Evolutionary conservation across 1,284 basidiomycete species (phyloP), one percentile per base, ranked within the genome.

Genomic region (Sanghuangporus sanghuang): DNA sequence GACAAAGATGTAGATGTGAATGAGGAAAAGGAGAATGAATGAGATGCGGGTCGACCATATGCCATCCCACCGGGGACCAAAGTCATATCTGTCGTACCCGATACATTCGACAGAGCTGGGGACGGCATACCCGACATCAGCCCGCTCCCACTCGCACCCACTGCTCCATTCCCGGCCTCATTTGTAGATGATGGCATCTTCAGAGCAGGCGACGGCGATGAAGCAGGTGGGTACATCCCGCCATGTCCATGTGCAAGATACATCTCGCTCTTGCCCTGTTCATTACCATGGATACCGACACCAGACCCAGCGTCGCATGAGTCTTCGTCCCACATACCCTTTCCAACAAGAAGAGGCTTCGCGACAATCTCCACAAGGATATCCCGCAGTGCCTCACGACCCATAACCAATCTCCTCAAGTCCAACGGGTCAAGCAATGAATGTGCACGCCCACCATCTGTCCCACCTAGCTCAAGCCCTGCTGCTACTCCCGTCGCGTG

Each of bases 361-460:
- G 68, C 42, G 35, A 74, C 40, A 16, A 72, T 67, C 14, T 62
- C 62, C 16, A 70, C 59, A 40, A 71, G 67, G 32, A 63, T 60
- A 23, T 73, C 69, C 42, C 73, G 70, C 2, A 77, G 68, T 18
- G 66, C 63, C 64, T 76, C 74, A 27, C 72, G 71, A 3, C 76
- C 75, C 5, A 70, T 67, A 58, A 76, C 68, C 39, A 77, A 64
- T 35, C 73, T 67, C 18, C 75, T 71, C 40, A 74, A 63, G 63
- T 77, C 73, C 8, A 65, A 64, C 4, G 70, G 70, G 11, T 70
- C 66, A 5, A 77, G 71, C 16, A 71, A 68, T 59, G 69, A 48
- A 59, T 76, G 72, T 6, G 72, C 72, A 23, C 66, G 70, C 0
- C 72, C 74, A 21, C 73, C 73, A 35, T 76, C 76, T 3, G 72